Base-by-base conservation (phyloP, 257 asterid genomes). In the Orobanche coerulescens region DNA sequence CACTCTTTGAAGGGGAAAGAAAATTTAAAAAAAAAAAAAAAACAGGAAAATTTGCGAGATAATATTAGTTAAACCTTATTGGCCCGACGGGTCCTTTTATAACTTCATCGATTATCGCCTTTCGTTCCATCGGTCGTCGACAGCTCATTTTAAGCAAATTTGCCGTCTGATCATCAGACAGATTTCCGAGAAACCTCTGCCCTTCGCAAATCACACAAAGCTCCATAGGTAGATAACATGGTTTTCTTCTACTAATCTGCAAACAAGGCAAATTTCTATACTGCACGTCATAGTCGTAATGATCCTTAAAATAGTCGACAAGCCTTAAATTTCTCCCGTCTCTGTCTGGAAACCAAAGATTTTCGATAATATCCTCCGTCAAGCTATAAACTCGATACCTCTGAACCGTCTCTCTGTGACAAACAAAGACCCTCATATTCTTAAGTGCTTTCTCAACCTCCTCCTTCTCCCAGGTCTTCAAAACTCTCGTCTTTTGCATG, bases 141-240 rank as follows among this genome's bases (percentile, higher is more conserved):
- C 99, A 93, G 2, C 97, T 94, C 82, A 93, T 80, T 75, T 84
- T 83, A 47, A 93, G 86, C 55, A 93, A 77, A 60, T 79, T 87
- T n/a, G 73, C 81, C 0, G 99, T 93, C 73, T 93, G 99, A 22
- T 89, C 99, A 66, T 93, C 99, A 0, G 95, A 81, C 13, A 93
- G 92, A 79, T 86, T 89, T 52, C 99, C 97, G 0, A 93, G 82
- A 73, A 89, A 93, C 80, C 89, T 93, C 77, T 93, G 99, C 55
- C 99, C 99, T 82, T 93, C 97, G 70, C 99, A 93, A 53, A 93
- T 81, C 15, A 83, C 85, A 76, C 97, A 93, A 18, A 93, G 89
- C 64, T 93, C 99, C 99, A 93, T 86, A 1, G 99, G 99, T 5
- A 93, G 76, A 58, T 82, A 93, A 65, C 99, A 93, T 1, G 95